Evolutionary conservation across 257 asterid genomes (phyloP), one percentile per base, ranked within the genome.

Genomic region (Plantago major): DNA sequence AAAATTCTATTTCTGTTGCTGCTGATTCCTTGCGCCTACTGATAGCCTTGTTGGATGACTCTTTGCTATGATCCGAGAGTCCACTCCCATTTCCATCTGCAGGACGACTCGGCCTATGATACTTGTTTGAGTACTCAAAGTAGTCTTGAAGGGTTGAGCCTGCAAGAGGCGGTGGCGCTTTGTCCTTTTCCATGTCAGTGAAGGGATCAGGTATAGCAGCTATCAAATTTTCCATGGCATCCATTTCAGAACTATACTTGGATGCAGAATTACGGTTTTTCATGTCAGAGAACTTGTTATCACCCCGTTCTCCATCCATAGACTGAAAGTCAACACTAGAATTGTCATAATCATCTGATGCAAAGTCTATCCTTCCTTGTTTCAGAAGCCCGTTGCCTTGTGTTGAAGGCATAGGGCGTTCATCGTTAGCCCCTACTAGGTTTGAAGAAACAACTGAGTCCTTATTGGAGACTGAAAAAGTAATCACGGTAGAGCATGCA

Each of bases 1-100:
- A 74, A 58, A 90, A 70, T 9, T 88, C 96, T 45, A 86, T 88
- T 80, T 88, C 96, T 43, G 94, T 85, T 48, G 88, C 83, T 37
- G 78, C 60, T 17, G 79, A 69, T 58, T 81, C 88, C 9, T 76
- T 78, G 58, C 71, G 62, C 68, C 65, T 43, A 51, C 51, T 37
- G 5, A 50, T 17, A 30, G 44, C 11, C 73, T 75, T 80, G 67
- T 53, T 70, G n/a, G 77, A 67, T 11, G 64, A 42, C 42, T 70
- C 40, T 62, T 75, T 61, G 10, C 78, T 81, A 9, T 18, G 74
- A 55, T 80, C 85, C 33, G 85, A 81, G 30, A 46, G 78, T 14
- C 75, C 77, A 26, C 86, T 88, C 80, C 56, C 60, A 69, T 65
- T 83, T 49, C 81, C 90, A 46, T 76, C 68, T 17, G 56, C 88